Conservation (phyloP, 2,329 filamentous ascomycete genomes). For the Trichoderma sp. region DNA sequence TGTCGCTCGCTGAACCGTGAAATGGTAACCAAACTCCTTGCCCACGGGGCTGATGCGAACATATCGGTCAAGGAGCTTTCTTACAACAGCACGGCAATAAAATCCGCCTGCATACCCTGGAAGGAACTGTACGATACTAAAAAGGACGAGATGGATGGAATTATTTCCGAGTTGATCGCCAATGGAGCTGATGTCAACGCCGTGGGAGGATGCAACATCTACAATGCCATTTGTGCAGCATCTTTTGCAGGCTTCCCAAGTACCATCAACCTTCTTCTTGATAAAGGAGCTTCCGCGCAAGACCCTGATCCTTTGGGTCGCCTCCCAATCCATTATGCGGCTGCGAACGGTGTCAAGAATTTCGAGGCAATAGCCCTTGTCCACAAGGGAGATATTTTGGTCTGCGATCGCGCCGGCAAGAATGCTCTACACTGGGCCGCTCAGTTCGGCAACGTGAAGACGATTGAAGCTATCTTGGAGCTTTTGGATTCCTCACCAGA, state of each 20-base stretch:
- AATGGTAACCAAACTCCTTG: neutral
- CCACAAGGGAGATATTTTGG: neutral
- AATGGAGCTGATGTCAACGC: neutral
- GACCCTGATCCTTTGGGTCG: neutral
- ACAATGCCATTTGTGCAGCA: neutral
- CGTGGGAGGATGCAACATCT: neutral
- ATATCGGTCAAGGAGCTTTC: neutral
- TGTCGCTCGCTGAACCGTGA: neutral
- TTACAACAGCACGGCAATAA: neutral
- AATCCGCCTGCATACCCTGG: neutral
- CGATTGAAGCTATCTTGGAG: neutral
- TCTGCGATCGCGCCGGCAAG: neutral
- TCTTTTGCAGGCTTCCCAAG: neutral
- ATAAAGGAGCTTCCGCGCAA: neutral
- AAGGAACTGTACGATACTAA: neutral
- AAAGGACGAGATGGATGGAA: neutral
- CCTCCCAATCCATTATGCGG: neutral
- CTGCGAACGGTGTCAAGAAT: neutral
- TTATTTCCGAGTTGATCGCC: neutral
- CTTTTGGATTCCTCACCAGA: rapidly evolving
- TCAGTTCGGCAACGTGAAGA: neutral
- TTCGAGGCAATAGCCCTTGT: neutral
- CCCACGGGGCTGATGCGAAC: neutral
- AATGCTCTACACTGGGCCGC: neutral
- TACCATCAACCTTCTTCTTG: neutral